Percentiles rank a stretch among this genome's conserved stretches.
These are phyloP conservation scores for Xylariaceae sp. DNA, from an alignment of 2,329 filamentous ascomycete species.

Conservation along the genomic window DNA sequence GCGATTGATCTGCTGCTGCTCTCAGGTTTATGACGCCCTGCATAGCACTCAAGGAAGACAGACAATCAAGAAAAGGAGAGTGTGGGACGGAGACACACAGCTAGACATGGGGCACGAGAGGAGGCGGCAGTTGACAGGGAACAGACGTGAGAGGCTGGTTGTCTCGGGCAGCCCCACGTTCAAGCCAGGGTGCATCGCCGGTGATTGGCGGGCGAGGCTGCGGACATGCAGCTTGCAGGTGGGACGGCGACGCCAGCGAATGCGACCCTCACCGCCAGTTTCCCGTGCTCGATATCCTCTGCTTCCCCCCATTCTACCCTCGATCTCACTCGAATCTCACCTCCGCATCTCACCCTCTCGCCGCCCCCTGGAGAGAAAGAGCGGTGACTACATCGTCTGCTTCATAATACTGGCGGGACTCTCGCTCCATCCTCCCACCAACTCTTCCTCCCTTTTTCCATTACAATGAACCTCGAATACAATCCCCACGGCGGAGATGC, in stretches of 20 bases:
- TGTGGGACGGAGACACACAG: no score
- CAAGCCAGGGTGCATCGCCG: no score
- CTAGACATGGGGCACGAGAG: no score
- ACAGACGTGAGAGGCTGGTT: no score
- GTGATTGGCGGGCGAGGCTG: no score
- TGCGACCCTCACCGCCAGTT: constrained; percentile 33
- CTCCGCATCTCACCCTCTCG: constrained; percentile 28
- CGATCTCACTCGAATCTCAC: constrained; percentile 34
- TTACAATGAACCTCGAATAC: constrained; percentile 58
- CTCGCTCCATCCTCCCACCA: constrained; percentile 36
- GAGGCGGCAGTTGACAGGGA: no score
- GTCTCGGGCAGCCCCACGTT: no score
- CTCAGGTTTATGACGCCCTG: no score
- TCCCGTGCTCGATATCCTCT: constrained; percentile 27
- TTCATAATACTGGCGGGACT: constrained; percentile 45
- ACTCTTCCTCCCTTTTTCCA: constrained; percentile 32
- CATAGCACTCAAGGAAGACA: no score
- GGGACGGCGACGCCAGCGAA: constrained; percentile 31
- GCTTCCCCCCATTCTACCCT: constrained; percentile 27
- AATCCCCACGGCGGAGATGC: constrained; percentile 54
- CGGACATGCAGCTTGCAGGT: constrained; percentile 30
- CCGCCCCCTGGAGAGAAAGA: constrained; percentile 35
- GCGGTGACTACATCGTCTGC: constrained; percentile 41
- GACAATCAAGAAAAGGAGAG: no score
- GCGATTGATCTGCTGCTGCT: no score